Percentiles rank a stretch among this genome's conserved stretches.
Conservation (phyloP, 2,329 filamentous ascomycete genomes). For the Aspergillus caelatus region DNA sequence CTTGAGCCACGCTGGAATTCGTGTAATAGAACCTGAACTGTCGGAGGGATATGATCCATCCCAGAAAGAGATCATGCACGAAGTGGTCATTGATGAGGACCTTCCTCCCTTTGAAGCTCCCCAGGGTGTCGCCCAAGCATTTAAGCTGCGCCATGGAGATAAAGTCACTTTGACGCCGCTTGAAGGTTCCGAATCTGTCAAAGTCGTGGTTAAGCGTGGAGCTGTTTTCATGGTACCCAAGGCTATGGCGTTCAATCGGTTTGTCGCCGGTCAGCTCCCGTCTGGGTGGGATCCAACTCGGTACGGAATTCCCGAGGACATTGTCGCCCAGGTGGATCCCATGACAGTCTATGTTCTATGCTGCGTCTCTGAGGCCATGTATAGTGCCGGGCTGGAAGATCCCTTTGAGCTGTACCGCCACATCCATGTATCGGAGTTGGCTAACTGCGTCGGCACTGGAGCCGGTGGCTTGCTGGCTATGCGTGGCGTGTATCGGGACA, state of each 20-base stretch:
- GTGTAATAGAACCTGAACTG: conserved; percentile 94
- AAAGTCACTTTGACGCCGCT: conserved; percentile 98
- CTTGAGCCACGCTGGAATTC: conserved; percentile 94
- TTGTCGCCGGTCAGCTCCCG: conserved; percentile 95
- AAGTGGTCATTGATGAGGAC: conserved; percentile 96
- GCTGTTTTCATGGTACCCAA: conserved; percentile 95
- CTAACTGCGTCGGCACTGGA: conserved; percentile 97
- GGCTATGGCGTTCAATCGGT: conserved; percentile 92
- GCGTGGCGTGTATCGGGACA: conserved; percentile 96
- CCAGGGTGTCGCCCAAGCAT: conserved; percentile 96
- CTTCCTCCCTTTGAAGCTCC: conserved; percentile 95
- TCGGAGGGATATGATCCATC: conserved; percentile 97
- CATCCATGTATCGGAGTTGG: conserved; percentile 94
- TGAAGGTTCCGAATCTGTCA: conserved; percentile 89
- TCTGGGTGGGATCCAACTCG: conserved; percentile 96
- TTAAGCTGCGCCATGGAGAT: conserved; percentile 93
- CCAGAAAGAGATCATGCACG: conserved; percentile 97
- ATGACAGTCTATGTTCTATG: conserved; percentile 95
- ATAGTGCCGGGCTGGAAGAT: conserved; percentile 93
- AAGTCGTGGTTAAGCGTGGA: conserved; percentile 91
- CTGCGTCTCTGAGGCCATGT: conserved; percentile 85
- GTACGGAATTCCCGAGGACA: conserved; percentile 96
- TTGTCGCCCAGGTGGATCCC: conserved; percentile 95
- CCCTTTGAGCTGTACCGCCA: conserved; percentile 99
- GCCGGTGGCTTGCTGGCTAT: conserved; percentile 93